A percentile compares a stretch with the other conserved stretches of the same genome.
phyloP scores from a whole-genome alignment of 2,329 filamentous ascomycete species.

The Epichloe brachyelytri region DNA sequence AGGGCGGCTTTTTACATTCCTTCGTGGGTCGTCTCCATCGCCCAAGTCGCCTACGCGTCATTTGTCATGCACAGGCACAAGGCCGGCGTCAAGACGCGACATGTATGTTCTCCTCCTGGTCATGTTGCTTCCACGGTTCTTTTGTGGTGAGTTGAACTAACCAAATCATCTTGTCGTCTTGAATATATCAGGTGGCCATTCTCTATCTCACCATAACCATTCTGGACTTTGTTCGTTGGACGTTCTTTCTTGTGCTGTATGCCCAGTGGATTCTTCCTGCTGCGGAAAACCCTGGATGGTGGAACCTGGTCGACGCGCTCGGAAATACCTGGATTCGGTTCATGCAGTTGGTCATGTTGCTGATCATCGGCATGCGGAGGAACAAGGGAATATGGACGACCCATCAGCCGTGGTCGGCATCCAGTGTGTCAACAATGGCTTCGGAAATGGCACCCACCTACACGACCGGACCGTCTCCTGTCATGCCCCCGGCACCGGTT shows the following conservation, averaged over 20 bases:
- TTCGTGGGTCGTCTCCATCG: conserved; percentile 4
- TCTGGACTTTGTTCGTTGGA: conserved; percentile 5
- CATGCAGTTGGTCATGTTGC: conserved; percentile 1
- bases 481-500: conserved; percentile 3
- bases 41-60: conserved; percentile 4
- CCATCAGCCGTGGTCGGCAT: conserved; percentile 2
- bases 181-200: neutral
- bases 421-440: neutral
- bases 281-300: conserved; percentile 3
- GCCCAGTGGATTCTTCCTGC: conserved; percentile 4
- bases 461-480: conserved; percentile 1
- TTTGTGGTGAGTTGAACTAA: no score
- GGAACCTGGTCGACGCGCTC: conserved; percentile 5
- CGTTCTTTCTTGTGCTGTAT: conserved; percentile 5
- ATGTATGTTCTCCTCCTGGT: conserved; percentile 1
- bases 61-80: conserved; percentile 7
- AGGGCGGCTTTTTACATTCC: conserved; percentile 5
- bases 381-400: conserved; percentile 7
- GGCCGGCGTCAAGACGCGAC: conserved; percentile 1
- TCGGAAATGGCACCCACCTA: conserved; percentile 3
- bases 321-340: conserved; percentile 7
- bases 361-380: conserved; percentile 5
- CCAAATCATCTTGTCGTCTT: neutral
- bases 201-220: conserved; percentile 4
- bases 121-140: no score